Conservation (phyloP, 495 filamentous ascomycete species). For the Pseudomonodictys pantanalensis region DNA sequence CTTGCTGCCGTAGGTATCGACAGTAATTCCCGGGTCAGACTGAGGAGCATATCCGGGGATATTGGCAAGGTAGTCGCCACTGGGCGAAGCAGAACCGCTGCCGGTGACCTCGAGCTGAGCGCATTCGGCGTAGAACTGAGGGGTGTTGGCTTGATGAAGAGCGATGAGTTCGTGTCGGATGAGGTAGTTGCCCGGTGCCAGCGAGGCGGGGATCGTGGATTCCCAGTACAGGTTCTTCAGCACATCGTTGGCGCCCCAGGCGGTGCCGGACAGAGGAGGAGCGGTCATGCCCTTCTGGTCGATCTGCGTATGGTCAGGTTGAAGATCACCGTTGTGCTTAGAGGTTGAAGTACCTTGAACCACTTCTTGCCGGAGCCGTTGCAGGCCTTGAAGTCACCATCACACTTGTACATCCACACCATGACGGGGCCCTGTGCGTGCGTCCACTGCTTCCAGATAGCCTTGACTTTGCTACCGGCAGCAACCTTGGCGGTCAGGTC, state of each 20-base stretch:
- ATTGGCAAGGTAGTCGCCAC: conserved; percentile 44
- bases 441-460: conserved; percentile 32
- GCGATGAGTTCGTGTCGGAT: conserved; percentile 60
- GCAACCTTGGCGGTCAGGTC: conserved; percentile 15
- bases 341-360: conserved; percentile 40
- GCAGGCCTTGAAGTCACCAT: conserved; percentile 21
- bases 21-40: conserved; percentile 52
- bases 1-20: conserved; percentile 49
- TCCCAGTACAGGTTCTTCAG: conserved; percentile 52
- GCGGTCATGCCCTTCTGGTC: conserved; percentile 52
- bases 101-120: conserved; percentile 55
- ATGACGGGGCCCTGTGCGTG: conserved; percentile 29
- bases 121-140: conserved; percentile 62
- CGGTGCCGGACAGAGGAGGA: conserved; percentile 47
- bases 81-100: conserved; percentile 47
- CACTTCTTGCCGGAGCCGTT: conserved; percentile 28
- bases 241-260: conserved; percentile 53
- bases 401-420: conserved; percentile 35
- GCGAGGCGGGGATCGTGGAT: conserved; percentile 49
- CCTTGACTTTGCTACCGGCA: conserved; percentile 25
- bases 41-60: conserved; percentile 54
- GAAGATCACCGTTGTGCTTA: background rate
- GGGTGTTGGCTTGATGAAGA: conserved; percentile 58
- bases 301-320: conserved; percentile 41
- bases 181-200: conserved; percentile 58